Percentiles rank a stretch among this genome's conserved stretches.
Evolutionary conservation across 208 protist species (phyloP).

Genomic region (Acanthamoeba triangularis): DNA sequence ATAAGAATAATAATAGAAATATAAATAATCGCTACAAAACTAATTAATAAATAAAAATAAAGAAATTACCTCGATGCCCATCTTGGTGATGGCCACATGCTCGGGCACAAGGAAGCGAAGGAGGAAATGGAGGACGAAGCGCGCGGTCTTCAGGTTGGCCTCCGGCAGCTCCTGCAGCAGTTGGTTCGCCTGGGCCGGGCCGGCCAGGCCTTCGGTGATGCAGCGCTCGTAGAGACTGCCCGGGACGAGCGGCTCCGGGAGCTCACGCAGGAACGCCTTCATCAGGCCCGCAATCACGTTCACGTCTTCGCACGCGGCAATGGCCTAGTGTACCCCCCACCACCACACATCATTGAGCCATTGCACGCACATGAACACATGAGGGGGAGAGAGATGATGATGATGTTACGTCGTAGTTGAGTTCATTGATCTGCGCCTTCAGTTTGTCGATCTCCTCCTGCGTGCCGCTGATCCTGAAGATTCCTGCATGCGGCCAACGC

Average conservation of each 20-base stretch:
- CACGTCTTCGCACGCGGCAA: constrained; percentile 8
- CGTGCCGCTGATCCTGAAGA: constrained; percentile 59
- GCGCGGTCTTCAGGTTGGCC: constrained; percentile 16
- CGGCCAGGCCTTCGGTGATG: constrained; percentile 40
- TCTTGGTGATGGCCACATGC: constrained; percentile 14
- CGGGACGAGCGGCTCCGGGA: constrained; percentile 45
- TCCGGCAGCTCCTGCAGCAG: constrained; percentile 20
- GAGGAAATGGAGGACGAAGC: neutral
- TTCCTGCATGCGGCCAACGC: no score
- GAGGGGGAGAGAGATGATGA: neutral
- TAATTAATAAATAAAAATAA: neutral
- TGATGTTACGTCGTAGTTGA: constrained; percentile 56
- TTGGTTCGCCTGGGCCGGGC: constrained; percentile 59
- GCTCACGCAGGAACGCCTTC: constrained; percentile 61
- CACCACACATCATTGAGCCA: neutral
- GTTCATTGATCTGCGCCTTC: constrained; percentile 56
- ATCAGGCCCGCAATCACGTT: constrained; percentile 35
- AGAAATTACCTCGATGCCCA: constrained; percentile 34
- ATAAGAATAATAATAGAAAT: neutral
- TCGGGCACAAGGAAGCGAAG: constrained; percentile 24
- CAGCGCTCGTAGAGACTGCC: constrained; percentile 23
- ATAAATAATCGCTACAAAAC: neutral
- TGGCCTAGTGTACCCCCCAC: neutral
- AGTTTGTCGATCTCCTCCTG: constrained; percentile 65
- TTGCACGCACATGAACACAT: neutral